Evolutionary conservation across 805 yeast species (phyloP).

Genomic region (Nakazawaea peltata): DNA sequence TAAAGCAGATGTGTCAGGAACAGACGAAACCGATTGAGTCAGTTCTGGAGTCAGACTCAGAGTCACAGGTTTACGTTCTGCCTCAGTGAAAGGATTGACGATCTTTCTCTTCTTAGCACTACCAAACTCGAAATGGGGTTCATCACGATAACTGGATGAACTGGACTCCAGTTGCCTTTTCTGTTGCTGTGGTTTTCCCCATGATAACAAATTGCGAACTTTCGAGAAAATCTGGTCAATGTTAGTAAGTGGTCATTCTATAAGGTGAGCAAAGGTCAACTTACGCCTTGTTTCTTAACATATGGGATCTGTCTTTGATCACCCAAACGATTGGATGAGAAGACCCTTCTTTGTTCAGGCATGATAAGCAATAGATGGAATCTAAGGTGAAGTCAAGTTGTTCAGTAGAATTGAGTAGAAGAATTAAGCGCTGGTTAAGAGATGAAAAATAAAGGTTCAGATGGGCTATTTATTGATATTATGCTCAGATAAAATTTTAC

Average conservation of each 20-base stretch:
- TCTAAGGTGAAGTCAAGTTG: no score
- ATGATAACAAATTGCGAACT: constrained; percentile 1
- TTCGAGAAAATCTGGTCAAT: constrained; percentile 1
- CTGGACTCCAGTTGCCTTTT: no score
- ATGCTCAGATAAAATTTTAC: no score
- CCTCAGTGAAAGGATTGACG: constrained; percentile 6
- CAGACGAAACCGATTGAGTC: not conserved
- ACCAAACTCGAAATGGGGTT: constrained; percentile 4
- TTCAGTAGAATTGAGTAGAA: no score
- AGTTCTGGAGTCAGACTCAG: not conserved
- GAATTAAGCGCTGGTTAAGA: no score
- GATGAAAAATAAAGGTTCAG: no score
- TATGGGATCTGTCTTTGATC: constrained; percentile 2
- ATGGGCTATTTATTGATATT: no score
- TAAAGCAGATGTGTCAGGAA: not conserved
- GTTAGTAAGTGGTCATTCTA: no score
- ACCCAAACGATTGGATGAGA: not conserved
- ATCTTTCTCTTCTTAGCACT: not conserved
- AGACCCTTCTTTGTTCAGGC: not conserved
- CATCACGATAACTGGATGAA: no score
- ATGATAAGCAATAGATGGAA: no score
- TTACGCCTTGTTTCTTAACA: constrained; percentile 2
- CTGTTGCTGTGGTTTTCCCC: no score
- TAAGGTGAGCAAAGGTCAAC: no score
- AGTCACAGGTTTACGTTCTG: constrained; percentile 1